These are phyloP conservation scores for Alternaria ethzedia DNA, from an alignment of 2,329 filamentous ascomycete species.

Conservation along the genomic window DNA sequence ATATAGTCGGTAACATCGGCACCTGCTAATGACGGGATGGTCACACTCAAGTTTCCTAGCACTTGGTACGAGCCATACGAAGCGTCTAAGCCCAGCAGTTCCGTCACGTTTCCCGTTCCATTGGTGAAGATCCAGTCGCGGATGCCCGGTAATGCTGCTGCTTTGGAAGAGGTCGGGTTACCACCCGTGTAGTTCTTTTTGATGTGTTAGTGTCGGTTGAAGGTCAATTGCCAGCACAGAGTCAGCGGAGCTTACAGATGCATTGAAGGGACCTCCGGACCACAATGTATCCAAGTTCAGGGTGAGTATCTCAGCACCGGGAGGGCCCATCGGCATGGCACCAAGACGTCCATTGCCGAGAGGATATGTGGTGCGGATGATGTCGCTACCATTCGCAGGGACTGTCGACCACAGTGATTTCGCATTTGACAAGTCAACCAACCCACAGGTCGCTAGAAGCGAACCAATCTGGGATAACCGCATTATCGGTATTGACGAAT, in stretches of 20 bases:
- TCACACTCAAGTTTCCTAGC: slow-evolving; percentile 55
- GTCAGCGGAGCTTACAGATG: slow-evolving; percentile 33
- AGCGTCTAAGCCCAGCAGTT: slow-evolving; percentile 48
- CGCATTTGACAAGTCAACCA: not conserved
- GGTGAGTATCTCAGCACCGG: slow-evolving; percentile 52
- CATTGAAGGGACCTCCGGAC: slow-evolving; percentile 59
- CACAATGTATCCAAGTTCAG: slow-evolving; percentile 60
- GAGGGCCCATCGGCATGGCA: slow-evolving; percentile 54
- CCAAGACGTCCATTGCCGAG: slow-evolving; percentile 59
- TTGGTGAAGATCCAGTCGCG: slow-evolving; percentile 58
- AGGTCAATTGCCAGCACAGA: fast-evolving
- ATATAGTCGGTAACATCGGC: slow-evolving; percentile 38
- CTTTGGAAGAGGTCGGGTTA: slow-evolving; percentile 50
- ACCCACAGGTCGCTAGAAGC: not conserved
- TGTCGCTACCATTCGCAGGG: slow-evolving; percentile 26
- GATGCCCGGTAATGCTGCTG: slow-evolving; percentile 50
- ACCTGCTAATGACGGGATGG: slow-evolving; percentile 37
- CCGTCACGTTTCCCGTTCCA: slow-evolving; percentile 53
- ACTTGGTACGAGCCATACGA: slow-evolving; percentile 57
- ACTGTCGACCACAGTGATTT: slow-evolving; percentile 28
- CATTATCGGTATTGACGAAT: not conserved
- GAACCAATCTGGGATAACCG: not conserved
- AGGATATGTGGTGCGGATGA: slow-evolving; percentile 48
- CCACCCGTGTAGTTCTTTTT: slow-evolving; percentile 55
- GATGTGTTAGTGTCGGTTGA: not conserved